Percentiles rank a stretch among this genome's conserved stretches.
Evolutionary conservation across 768 basidiomycete genomes (phyloP).

Genomic region (Auricularia sp.): DNA sequence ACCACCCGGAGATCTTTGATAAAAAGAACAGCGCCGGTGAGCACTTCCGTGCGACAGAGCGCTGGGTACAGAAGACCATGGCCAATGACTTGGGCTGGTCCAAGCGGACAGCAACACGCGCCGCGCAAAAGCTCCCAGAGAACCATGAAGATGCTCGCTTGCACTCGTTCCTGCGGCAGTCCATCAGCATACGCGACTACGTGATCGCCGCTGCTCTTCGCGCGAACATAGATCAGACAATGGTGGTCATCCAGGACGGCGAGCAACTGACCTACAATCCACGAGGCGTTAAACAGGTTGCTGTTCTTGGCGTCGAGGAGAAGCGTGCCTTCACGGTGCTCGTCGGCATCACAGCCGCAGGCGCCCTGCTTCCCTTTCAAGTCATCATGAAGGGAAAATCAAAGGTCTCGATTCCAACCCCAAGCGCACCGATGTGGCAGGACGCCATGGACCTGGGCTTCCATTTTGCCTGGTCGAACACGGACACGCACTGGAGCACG

Average conservation of each 20-base stretch:
- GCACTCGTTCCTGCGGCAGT: conserved; percentile 15
- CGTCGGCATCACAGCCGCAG: conserved; percentile 22
- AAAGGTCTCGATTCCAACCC: conserved; percentile 16
- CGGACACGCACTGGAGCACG: not conserved
- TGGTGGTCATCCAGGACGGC: conserved; percentile 11
- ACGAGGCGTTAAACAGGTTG: conserved; percentile 17
- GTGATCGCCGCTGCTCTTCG: conserved; percentile 14
- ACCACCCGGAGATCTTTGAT: conserved; percentile 20
- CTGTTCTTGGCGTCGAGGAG: conserved; percentile 20
- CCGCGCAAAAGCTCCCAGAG: conserved; percentile 17
- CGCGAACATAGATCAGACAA: conserved; percentile 19
- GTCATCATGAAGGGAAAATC: conserved; percentile 27
- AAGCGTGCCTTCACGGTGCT: conserved; percentile 23
- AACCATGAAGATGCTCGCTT: conserved; percentile 7
- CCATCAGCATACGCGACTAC: conserved; percentile 11
- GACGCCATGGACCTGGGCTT: conserved; percentile 18
- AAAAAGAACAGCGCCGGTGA: conserved; percentile 17
- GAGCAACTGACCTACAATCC: conserved; percentile 13
- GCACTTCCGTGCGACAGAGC: conserved; percentile 20
- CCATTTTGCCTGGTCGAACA: conserved; percentile 16
- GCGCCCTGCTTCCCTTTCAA: conserved; percentile 29
- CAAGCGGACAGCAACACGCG: conserved; percentile 20
- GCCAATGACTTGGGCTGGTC: conserved; percentile 19
- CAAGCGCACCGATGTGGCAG: conserved; percentile 9
- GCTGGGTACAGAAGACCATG: conserved; percentile 18